Percentiles rank a stretch among this genome's conserved stretches.
Conservation (phyloP, 1,139 yeast species). For the Tardiomyces depauwii region DNA sequence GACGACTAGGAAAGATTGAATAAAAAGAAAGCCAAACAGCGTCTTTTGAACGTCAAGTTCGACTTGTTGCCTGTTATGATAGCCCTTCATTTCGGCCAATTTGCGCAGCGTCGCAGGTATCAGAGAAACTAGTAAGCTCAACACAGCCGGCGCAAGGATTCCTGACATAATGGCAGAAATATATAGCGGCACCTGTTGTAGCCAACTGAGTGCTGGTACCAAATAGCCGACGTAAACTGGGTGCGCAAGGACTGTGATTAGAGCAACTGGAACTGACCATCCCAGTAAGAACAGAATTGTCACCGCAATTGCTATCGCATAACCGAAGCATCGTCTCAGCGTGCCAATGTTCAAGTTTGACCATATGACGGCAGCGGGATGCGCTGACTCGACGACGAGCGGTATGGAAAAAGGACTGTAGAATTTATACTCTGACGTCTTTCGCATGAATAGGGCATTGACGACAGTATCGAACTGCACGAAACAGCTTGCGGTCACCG, state of each 20-base stretch:
- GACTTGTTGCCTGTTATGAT: constrained; percentile 49
- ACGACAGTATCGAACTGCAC: constrained; percentile 17
- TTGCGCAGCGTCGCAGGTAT: constrained; percentile 61
- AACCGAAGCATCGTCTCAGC: constrained; percentile 3
- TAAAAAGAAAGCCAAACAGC: constrained; percentile 61
- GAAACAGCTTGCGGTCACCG: constrained; percentile 12
- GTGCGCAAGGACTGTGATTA: constrained; percentile 71
- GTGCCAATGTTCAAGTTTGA: constrained; percentile 12
- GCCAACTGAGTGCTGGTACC: constrained; percentile 51
- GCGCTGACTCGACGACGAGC: constrained; percentile 1
- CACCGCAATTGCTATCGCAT: constrained; percentile 5
- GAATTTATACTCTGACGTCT: not conserved
- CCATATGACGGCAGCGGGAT: constrained; percentile 23
- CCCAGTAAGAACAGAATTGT: constrained; percentile 39
- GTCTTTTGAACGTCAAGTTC: constrained; percentile 69
- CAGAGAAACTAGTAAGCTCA: constrained; percentile 56
- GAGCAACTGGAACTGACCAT: constrained; percentile 84
- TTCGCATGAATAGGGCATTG: not conserved
- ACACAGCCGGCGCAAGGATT: constrained; percentile 55
- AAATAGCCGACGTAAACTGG: constrained; percentile 50
- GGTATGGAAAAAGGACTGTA: not conserved
- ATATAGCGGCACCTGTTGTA: constrained; percentile 46
- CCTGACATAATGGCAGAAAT: constrained; percentile 65
- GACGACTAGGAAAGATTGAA: constrained; percentile 75
- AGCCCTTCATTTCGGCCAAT: constrained; percentile 59